Percentiles rank a stretch among this genome's conserved stretches.
Conservation (phyloP, 139 green algal species). For the Closterium sp. region DNA sequence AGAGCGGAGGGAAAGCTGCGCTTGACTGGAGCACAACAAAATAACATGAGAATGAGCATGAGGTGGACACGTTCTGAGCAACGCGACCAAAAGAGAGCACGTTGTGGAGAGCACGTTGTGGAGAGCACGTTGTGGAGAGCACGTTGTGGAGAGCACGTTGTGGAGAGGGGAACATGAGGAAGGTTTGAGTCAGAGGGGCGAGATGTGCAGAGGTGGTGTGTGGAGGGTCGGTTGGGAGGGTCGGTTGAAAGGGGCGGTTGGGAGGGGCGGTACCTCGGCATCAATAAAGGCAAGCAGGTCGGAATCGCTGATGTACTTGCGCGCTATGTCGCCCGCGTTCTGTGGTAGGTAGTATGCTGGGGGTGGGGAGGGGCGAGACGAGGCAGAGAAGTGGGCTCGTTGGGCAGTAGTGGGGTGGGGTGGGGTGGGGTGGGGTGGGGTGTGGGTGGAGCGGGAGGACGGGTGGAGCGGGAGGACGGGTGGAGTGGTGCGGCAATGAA, state of each 20-base stretch:
- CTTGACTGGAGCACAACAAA: too few relatives aligned
- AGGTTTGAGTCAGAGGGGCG: neutral
- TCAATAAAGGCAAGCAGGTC: constrained; percentile 93
- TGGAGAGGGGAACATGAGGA: neutral
- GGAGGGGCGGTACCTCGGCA: constrained; percentile 65
- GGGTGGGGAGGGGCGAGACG: neutral
- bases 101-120: too few relatives aligned
- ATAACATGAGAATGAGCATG: too few relatives aligned
- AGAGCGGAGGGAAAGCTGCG: too few relatives aligned
- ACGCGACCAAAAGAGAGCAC: neutral
- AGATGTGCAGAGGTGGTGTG: neutral
- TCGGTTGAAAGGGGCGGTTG: too few relatives aligned
- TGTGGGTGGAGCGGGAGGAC: too few relatives aligned
- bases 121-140: too few relatives aligned
- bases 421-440: too few relatives aligned
- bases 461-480: neutral
- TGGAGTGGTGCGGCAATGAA: neutral
- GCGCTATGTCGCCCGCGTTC: constrained; percentile 85
- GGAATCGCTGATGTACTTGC: constrained; percentile 84
- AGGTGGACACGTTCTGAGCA: neutral
- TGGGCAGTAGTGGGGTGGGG: neutral
- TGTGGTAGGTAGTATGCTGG: constrained; percentile 65
- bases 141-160: neutral
- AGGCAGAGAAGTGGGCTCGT: neutral
- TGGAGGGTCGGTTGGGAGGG: too few relatives aligned